A percentile compares a stretch with the other conserved stretches of the same genome.
phyloP scores from a whole-genome alignment of 805 yeast genomes.

The Candida bentonensis region DNA sequence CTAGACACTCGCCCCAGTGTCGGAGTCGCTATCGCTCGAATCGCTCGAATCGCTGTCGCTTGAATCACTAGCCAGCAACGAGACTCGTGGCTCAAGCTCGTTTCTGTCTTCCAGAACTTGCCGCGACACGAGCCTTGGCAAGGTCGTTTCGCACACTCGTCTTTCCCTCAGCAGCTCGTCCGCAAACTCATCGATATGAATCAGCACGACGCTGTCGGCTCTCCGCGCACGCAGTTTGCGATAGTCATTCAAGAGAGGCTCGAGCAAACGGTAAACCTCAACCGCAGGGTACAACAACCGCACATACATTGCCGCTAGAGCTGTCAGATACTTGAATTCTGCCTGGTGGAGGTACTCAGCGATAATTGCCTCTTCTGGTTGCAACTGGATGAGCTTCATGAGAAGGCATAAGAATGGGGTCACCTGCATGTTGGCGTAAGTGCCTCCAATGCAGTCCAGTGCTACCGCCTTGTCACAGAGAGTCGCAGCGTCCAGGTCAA shows the following conservation, averaged over 20 bases:
- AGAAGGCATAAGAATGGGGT: constrained; percentile 64
- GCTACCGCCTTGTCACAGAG: constrained; percentile 35
- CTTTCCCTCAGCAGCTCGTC: constrained; percentile 45
- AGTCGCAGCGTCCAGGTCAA: constrained; percentile 34
- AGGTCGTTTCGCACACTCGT: constrained; percentile 56
- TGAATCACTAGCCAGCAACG: background rate
- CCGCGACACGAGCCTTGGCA: constrained; percentile 44
- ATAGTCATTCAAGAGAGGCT: constrained; percentile 46
- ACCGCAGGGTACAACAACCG: constrained; percentile 30
- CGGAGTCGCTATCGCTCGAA: background rate
- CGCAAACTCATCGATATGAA: constrained; percentile 59
- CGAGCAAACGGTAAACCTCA: constrained; percentile 37
- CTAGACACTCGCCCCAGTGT: too few relatives aligned
- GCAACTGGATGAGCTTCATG: constrained; percentile 62
- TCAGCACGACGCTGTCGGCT: constrained; percentile 26
- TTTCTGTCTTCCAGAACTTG: constrained; percentile 22
- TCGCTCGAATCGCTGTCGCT: background rate
- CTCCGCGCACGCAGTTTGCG: constrained; percentile 47
- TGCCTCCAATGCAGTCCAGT: constrained; percentile 41
- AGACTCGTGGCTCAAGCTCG: background rate
- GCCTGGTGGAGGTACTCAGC: constrained; percentile 40
- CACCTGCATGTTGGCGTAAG: constrained; percentile 41
- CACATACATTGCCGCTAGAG: constrained; percentile 51
- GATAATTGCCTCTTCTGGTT: constrained; percentile 49
- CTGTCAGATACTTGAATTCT: constrained; percentile 66